Base-by-base conservation (phyloP, 176 grass and related monocot genomes). In the Oryza officinalis region DNA sequence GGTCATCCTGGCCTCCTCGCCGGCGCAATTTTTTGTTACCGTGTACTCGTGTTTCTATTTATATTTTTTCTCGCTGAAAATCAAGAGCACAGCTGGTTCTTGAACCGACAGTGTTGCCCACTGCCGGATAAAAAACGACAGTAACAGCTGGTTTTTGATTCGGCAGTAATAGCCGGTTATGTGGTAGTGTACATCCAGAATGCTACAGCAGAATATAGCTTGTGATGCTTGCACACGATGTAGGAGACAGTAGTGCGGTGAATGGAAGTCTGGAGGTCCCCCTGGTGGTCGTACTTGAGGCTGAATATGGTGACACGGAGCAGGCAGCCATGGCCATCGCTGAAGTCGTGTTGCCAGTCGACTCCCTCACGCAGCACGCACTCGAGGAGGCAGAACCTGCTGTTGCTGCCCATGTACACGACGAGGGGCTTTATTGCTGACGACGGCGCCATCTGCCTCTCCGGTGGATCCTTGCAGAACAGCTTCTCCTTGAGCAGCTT, bases 171-270 rank as follows among this genome's bases (percentile, higher is more conserved):
- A n/a, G n/a, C n/a, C n/a, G n/a, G n/a, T n/a, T n/a, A 38, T 0
- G 37, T 38, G 37, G 0, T 45, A 13, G 44, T 45, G 11, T 77
- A 77, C 54, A 77, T 77, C 75, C 75, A 77, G 75, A 77, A 77
- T 23, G 75, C 54, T 26, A 63, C 32, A 60, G 54, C 54, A 23
- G 74, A 35, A 38, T 14, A 40, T 8, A 1, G 2, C 14, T 3
- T 5, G 2, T 46, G 5, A 77, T 26, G 27, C 52, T 25, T 63
- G 13, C 52, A 61, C 52, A 77, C 52, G 0, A 63, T 2, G n/a
- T 63, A 77, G 22, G 74, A 77, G 52, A 10, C 12, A 3, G 50
- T 61, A 32, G 74, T 10, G 2, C 10, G 57, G 54, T 8, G 54
- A 13, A 23, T 7, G 32, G 33, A 25, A 5, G 52, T 63, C 2